These are phyloP conservation scores for Nakazawaea laoshanensis DNA, from an alignment of 805 yeast species.

Conservation along the genomic window DNA sequence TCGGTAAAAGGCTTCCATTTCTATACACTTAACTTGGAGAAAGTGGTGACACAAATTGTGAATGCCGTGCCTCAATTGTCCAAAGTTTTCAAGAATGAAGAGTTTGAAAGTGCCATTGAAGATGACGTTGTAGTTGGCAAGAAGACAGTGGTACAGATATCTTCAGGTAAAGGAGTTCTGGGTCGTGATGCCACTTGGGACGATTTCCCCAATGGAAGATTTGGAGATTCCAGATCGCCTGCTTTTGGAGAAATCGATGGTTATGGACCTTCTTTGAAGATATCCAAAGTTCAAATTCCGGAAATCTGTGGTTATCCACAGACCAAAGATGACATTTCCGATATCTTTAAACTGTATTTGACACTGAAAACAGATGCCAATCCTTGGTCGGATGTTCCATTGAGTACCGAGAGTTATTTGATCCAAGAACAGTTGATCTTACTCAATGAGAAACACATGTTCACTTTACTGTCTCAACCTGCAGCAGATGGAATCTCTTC, in stretches of 20 bases:
- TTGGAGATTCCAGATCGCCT: constrained; percentile 91
- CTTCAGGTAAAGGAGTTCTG: constrained; percentile 74
- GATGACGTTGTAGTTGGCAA: constrained; percentile 16
- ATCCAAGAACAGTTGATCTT: constrained; percentile 87
- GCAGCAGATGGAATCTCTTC: constrained; percentile 76
- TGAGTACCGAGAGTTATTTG: constrained; percentile 83
- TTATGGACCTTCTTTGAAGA: constrained; percentile 86
- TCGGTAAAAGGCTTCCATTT: constrained; percentile 82
- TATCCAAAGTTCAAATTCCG: constrained; percentile 56
- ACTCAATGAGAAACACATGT: constrained; percentile 64
- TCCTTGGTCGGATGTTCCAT: constrained; percentile 88
- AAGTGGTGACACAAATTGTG: constrained; percentile 80
- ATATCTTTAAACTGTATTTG: constrained; percentile 63
- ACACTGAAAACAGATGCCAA: constrained; percentile 66
- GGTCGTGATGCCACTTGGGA: constrained; percentile 96
- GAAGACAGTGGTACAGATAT: constrained; percentile 62
- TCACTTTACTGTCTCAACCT: constrained; percentile 95
- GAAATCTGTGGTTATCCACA: constrained; percentile 79
- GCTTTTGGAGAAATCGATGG: constrained; percentile 98
- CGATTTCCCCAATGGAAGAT: constrained; percentile 93
- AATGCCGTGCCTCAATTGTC: constrained; percentile 49
- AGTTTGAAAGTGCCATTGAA: constrained; percentile 27
- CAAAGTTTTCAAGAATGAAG: constrained; percentile 32
- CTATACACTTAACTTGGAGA: constrained; percentile 87
- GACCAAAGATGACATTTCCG: constrained; percentile 47